Evolutionary conservation across 2,329 filamentous ascomycete species (phyloP), one percentile per base, ranked within the genome.

Genomic region (Aspergillus piperis): DNA sequence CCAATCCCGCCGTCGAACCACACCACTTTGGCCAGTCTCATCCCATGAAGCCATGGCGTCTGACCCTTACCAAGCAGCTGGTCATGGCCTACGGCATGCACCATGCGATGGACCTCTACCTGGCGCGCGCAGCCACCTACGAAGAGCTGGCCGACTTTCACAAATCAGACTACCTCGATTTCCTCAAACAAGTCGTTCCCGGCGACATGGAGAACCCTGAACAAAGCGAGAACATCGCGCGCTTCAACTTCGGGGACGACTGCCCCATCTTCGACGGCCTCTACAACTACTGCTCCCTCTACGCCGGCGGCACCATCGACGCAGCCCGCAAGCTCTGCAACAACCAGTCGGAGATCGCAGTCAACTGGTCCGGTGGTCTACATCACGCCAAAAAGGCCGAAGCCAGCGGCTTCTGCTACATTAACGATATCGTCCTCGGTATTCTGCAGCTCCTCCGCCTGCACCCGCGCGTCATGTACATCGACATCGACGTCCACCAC

Each of bases 41-140:
- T 81, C 95, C 95, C 19, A 99, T 99, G 95, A 99, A 99, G 77
- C 95, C 95, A 61, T 98, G 95, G 94, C 91, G 95, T 38, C 81
- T 99, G 65, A 97, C 93, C 15, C 84, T 99, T 58, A 96, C 95
- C 59, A 98, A 99, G 76, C 92, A 95, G 70, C 86, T 99, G 50
- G 92, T 99, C 64, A 89, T 96, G 73, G 90, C 92, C 1, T 98
- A 98, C 75, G 95, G 95, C 66, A 91, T 99, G 85, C 92, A 96
- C 70, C 90, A 94, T 71, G 92, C 92, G 64, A 98, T 99, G 95
- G 92, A 98, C 77, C 89, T 94, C 66, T 97, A 96, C 77, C 85
- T 92, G 54, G 86, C 94, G 23, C 87, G 93, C 25, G 85, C 89
- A 11, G 95, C 95, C 30, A 94, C 90, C 2, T 91, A 90, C 68